phyloP scores from a whole-genome alignment of 2,329 filamentous ascomycete species.

The Diaporthe vaccinii region DNA sequence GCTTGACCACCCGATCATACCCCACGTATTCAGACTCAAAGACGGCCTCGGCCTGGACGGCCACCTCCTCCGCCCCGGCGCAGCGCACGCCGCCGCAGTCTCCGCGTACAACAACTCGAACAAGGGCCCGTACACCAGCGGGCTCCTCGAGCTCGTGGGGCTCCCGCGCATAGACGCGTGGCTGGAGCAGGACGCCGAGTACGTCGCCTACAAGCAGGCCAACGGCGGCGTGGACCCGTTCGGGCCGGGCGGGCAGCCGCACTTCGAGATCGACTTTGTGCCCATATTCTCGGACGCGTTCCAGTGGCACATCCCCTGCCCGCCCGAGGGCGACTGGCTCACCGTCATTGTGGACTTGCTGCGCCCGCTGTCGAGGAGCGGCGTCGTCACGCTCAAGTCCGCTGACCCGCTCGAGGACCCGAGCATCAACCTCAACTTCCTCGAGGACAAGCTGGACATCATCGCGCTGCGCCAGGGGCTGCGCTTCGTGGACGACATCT shows the following conservation, averaged over 20 bases:
- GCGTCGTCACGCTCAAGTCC: constrained; percentile 69
- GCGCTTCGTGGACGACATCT: constrained; percentile 68
- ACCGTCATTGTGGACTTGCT: constrained; percentile 68
- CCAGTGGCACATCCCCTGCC: constrained; percentile 61
- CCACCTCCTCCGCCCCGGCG: constrained; percentile 55
- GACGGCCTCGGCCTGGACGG: constrained; percentile 57
- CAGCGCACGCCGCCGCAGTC: constrained; percentile 51
- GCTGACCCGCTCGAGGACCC: constrained; percentile 69
- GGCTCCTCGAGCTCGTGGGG: constrained; percentile 65
- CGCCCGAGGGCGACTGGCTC: constrained; percentile 61
- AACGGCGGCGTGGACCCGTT: constrained; percentile 66
- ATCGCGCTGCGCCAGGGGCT: constrained; percentile 71
- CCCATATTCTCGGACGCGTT: constrained; percentile 66
- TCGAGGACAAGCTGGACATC: constrained; percentile 67
- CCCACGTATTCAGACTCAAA: constrained; percentile 61
- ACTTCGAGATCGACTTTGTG: constrained; percentile 75
- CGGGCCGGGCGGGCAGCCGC: constrained; percentile 68
- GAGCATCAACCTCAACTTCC: constrained; percentile 72
- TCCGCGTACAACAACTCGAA: constrained; percentile 54
- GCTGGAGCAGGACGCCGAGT: constrained; percentile 62
- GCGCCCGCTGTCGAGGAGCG: constrained; percentile 57
- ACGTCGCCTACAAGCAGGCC: constrained; percentile 56
- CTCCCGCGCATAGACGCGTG: constrained; percentile 70
- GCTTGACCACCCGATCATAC: constrained; percentile 71
- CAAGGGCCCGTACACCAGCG: constrained; percentile 55